phyloP scores from a whole-genome alignment of 2,329 filamentous ascomycete genomes.

The Clonostachys chloroleuca region DNA sequence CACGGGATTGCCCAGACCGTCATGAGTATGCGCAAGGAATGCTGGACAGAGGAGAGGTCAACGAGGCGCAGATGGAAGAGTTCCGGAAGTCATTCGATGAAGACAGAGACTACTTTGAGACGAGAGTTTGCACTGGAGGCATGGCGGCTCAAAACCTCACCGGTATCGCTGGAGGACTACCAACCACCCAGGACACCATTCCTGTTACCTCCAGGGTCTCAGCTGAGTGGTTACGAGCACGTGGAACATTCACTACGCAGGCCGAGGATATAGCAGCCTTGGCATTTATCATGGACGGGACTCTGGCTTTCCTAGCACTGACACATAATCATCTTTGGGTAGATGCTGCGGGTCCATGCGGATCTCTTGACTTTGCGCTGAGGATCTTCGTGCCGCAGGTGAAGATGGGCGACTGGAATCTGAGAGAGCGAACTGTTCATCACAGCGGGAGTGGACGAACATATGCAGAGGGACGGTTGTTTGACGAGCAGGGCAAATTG shows the following conservation, averaged over 20 bases:
- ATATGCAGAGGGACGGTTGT: background rate
- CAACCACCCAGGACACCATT: slow-evolving; percentile 23
- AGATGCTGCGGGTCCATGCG: slow-evolving; percentile 35
- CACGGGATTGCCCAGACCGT: slow-evolving; percentile 13
- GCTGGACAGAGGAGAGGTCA: too few species aligned
- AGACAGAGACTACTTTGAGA: slow-evolving; percentile 22
- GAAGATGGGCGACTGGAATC: slow-evolving; percentile 33
- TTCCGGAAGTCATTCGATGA: slow-evolving; percentile 21
- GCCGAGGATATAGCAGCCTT: slow-evolving; percentile 29
- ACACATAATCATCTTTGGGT: slow-evolving; percentile 34
- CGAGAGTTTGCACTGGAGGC: slow-evolving; percentile 25
- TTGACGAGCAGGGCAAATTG: slow-evolving; percentile 25
- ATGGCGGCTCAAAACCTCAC: slow-evolving; percentile 35
- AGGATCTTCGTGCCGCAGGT: slow-evolving; percentile 31
- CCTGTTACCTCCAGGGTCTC: slow-evolving; percentile 26
- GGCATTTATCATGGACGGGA: slow-evolving; percentile 38
- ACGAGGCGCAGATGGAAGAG: slow-evolving; percentile 7
- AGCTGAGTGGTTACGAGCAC: slow-evolving; percentile 33
- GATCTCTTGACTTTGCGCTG: slow-evolving; percentile 43
- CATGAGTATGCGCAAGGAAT: slow-evolving; percentile 16
- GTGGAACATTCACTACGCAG: slow-evolving; percentile 8
- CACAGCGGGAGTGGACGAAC: slow-evolving; percentile 16
- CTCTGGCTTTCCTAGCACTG: slow-evolving; percentile 35
- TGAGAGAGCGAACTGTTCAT: slow-evolving; percentile 31
- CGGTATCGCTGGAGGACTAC: slow-evolving; percentile 30